Conservation (phyloP, 352 stramenopile species). For the Phytophthora podocarpi region DNA sequence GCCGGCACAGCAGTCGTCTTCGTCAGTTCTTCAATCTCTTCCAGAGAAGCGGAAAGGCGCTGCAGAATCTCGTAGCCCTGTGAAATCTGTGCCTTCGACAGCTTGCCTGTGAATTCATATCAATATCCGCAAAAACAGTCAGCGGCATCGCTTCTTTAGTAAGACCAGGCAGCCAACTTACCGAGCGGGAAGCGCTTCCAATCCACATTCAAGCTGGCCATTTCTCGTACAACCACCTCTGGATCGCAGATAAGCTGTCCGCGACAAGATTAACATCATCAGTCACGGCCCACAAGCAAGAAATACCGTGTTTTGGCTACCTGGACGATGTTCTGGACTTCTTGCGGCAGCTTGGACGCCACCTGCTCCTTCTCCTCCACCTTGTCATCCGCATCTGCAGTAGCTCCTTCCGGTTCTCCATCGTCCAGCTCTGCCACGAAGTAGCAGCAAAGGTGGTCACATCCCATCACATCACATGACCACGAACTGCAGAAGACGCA, state of each 20-base stretch:
- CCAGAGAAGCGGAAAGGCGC: constrained; percentile 44
- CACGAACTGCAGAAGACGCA: constrained; percentile 25
- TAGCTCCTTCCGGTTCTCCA: constrained; percentile 34
- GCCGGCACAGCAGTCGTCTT: constrained; percentile 21
- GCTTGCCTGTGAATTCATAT: constrained; percentile 25
- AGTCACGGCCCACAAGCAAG: background rate
- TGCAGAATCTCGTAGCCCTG: constrained; percentile 65
- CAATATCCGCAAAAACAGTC: background rate
- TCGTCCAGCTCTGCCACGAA: constrained; percentile 40
- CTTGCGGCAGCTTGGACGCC: constrained; percentile 32
- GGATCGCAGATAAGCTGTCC: constrained; percentile 57
- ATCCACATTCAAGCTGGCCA: constrained; percentile 54
- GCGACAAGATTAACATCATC: constrained; percentile 2
- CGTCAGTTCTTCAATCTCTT: constrained; percentile 42
- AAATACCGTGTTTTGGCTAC: constrained; percentile 5
- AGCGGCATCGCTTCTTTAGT: background rate
- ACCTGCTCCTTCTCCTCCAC: constrained; percentile 34
- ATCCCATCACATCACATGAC: background rate
- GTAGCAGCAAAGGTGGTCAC: background rate
- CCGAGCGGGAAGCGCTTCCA: constrained; percentile 58
- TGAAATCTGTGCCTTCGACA: constrained; percentile 68
- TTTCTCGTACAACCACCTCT: constrained; percentile 51
- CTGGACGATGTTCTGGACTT: constrained; percentile 48
- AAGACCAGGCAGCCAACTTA: background rate
- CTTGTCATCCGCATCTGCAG: constrained; percentile 20